These are phyloP conservation scores for Venturia effusa DNA, from an alignment of 2,329 filamentous ascomycete genomes.

Conservation along the genomic window DNA sequence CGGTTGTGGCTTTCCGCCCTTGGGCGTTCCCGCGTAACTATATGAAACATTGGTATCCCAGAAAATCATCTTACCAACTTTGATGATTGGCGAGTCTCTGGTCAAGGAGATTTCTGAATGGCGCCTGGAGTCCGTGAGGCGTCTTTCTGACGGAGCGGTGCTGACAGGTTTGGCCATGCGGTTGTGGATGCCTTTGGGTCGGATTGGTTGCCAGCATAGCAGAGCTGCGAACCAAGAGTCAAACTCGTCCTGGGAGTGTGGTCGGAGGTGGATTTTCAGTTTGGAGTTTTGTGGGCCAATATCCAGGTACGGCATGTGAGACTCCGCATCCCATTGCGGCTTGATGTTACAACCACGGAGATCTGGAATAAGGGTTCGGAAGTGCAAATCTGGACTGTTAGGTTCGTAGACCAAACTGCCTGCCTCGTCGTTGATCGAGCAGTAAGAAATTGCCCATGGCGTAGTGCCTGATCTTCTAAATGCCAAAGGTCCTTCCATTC, in stretches of 20 bases:
- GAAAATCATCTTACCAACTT: conserved; percentile 59
- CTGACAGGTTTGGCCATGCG: conserved; percentile 42
- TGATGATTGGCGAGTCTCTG: conserved; percentile 79
- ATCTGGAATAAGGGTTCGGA: conserved; percentile 59
- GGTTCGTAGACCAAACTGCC: conserved; percentile 67
- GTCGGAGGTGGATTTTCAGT: conserved; percentile 54
- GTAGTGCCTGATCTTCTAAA: conserved; percentile 53
- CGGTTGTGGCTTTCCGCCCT: conserved; percentile 34
- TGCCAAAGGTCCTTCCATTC: conserved; percentile 69
- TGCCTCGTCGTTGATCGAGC: conserved; percentile 66
- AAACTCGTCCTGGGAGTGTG: conserved; percentile 53
- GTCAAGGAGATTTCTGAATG: conserved; percentile 40
- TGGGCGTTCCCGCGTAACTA: conserved; percentile 21
- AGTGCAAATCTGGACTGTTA: conserved; percentile 53
- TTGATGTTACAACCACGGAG: conserved; percentile 63
- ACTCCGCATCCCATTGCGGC: conserved; percentile 35
- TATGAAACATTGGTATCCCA: conserved; percentile 64
- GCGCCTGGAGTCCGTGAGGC: conserved; percentile 31
- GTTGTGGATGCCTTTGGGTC: conserved; percentile 44
- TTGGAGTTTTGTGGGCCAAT: conserved; percentile 43
- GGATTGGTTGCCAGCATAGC: conserved; percentile 70
- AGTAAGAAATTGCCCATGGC: conserved; percentile 60
- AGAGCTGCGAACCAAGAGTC: conserved; percentile 73
- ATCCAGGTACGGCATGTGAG: conserved; percentile 39
- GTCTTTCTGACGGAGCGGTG: conserved; percentile 23